Evolutionary conservation across 345 rosid genomes (phyloP).

Genomic region (Hibiscus syriacus): DNA sequence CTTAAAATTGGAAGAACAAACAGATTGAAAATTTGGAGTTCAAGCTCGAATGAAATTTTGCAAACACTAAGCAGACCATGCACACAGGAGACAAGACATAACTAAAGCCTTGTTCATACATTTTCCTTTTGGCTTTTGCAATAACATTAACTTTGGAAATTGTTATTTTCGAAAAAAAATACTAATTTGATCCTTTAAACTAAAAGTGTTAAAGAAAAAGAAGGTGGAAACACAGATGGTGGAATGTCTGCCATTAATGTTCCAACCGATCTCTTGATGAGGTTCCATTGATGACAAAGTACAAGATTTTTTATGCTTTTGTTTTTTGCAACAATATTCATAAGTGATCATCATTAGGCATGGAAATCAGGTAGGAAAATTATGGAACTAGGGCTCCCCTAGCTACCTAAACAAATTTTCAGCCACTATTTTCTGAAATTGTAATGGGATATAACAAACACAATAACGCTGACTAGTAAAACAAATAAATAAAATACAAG

Average conservation of each 20-base stretch:
- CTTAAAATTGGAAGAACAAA: neutral
- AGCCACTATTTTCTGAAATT: too few relatives aligned
- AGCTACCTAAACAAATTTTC: too few relatives aligned
- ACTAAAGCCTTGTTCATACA: constrained; percentile 16
- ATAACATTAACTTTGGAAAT: neutral
- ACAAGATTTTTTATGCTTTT: constrained; percentile 9
- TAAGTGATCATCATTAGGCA: constrained; percentile 5
- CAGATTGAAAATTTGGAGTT: neutral
- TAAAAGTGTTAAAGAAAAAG: neutral
- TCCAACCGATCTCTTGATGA: neutral
- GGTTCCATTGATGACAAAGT: constrained; percentile 7
- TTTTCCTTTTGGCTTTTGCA: neutral
- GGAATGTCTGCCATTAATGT: constrained; percentile 35
- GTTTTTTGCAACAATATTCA: neutral
- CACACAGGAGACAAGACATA: constrained; percentile 29
- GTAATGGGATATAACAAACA: too few relatives aligned
- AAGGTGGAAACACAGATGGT: neutral
- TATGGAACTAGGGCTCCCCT: neutral
- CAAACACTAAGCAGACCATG: neutral
- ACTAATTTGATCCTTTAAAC: neutral
- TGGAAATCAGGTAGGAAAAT: neutral
- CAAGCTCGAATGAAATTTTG: neutral
- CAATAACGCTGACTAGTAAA: too few relatives aligned
- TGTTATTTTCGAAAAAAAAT: constrained; percentile 12
- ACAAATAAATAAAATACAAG: too few relatives aligned